phyloP scores from a whole-genome alignment of 768 basidiomycete genomes.

The Heimioporus sp. region DNA sequence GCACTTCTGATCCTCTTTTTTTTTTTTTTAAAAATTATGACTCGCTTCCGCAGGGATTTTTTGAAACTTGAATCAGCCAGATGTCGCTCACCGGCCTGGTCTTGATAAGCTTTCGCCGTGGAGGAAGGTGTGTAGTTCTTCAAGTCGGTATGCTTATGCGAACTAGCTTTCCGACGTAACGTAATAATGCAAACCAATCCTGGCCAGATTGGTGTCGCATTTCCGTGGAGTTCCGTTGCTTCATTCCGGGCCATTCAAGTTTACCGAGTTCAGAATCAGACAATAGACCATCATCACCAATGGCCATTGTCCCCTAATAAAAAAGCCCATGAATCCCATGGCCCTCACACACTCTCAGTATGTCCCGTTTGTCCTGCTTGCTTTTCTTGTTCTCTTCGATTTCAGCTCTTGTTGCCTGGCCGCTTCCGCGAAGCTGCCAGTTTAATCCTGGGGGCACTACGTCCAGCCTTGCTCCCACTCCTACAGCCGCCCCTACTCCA shows the following conservation, averaged over 20 bases:
- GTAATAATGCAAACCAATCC: no score
- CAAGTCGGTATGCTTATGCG: no score
- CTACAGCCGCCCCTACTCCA: not conserved
- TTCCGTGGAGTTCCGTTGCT: no score
- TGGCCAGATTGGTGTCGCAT: not conserved
- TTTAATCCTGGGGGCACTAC: not conserved
- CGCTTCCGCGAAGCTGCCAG: slow-evolving; percentile 13
- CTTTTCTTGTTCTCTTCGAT: slow-evolving; percentile 8
- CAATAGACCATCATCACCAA: not conserved
- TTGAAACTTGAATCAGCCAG: no score
- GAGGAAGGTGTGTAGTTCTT: no score
- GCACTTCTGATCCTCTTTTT: no score
- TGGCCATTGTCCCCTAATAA: slow-evolving; percentile 4
- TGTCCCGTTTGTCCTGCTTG: slow-evolving; percentile 9
- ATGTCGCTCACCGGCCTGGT: no score
- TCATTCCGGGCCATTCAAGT: no score
- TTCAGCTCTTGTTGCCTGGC: slow-evolving; percentile 8
- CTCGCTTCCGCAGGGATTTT: no score
- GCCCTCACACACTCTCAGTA: slow-evolving; percentile 2
- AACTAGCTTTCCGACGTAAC: no score
- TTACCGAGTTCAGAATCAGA: not conserved
- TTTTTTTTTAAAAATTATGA: no score
- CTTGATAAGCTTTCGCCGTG: no score
- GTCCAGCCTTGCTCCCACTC: not conserved
- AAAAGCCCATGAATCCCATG: slow-evolving; percentile 6